These are phyloP conservation scores for Capronia epimyces DNA, from an alignment of 2,329 filamentous ascomycete genomes.

Conservation along the genomic window DNA sequence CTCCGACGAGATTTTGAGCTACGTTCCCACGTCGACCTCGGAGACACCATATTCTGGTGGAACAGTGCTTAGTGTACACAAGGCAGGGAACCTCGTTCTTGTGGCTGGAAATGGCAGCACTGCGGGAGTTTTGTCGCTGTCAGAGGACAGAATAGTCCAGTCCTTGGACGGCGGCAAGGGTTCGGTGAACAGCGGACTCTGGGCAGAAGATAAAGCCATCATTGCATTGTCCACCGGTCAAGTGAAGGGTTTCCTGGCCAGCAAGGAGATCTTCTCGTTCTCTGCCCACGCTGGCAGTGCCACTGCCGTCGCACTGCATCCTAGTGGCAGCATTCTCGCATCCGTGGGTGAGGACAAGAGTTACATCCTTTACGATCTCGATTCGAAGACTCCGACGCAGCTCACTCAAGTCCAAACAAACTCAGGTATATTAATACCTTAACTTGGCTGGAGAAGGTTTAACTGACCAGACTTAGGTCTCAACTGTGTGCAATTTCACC, in stretches of 20 bases:
- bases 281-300: slow-evolving; percentile 77
- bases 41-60: slow-evolving; percentile 57
- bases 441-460: background rate
- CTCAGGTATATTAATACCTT: slow-evolving; percentile 57
- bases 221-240: slow-evolving; percentile 69
- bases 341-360: slow-evolving; percentile 90
- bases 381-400: slow-evolving; percentile 55
- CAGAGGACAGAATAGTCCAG: slow-evolving; percentile 67
- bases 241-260: slow-evolving; percentile 70
- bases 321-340: slow-evolving; percentile 73
- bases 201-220: slow-evolving; percentile 60
- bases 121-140: slow-evolving; percentile 72
- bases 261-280: slow-evolving; percentile 63
- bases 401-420: slow-evolving; percentile 76
- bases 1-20: slow-evolving; percentile 61
- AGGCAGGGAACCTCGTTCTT: slow-evolving; percentile 60
- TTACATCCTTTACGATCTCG: slow-evolving; percentile 81
- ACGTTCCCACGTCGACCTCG: slow-evolving; percentile 50
- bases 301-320: slow-evolving; percentile 73
- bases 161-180: slow-evolving; percentile 45
- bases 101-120: slow-evolving; percentile 70
- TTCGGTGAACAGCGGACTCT: slow-evolving; percentile 60
- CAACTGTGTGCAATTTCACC: slow-evolving; percentile 79
- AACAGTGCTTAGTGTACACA: slow-evolving; percentile 53
- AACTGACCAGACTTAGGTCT: slow-evolving; percentile 50